phyloP scores from a whole-genome alignment of 225 moss, liverwort and hornwort species.

The Rhytidiadelphus loreus region DNA sequence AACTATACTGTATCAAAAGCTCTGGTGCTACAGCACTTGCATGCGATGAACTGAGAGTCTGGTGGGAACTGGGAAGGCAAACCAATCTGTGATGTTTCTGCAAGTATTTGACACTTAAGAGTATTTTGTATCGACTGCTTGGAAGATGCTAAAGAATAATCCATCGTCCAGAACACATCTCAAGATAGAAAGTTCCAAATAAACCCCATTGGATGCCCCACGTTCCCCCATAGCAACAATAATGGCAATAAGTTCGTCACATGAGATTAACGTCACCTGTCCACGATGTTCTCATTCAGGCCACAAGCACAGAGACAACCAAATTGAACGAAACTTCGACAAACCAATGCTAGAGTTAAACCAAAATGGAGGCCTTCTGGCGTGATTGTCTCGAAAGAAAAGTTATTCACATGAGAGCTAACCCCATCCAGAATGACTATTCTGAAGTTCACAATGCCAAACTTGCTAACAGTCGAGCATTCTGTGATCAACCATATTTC shows the following conservation, averaged over 20 bases:
- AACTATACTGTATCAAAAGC: background rate
- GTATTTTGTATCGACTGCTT: background rate
- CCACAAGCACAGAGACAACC: background rate
- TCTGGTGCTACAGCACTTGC: background rate
- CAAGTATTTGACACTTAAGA: background rate
- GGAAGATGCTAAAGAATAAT: background rate
- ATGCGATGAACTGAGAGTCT: background rate
- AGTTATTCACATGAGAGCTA: slow-evolving; percentile 19
- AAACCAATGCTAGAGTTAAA: background rate
- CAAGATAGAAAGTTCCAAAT: background rate
- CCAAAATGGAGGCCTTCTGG: background rate
- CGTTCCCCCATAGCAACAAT: background rate
- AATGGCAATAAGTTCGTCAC: background rate
- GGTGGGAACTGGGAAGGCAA: background rate
- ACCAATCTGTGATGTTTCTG: background rate
- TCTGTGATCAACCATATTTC: background rate
- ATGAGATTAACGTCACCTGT: background rate
- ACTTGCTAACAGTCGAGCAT: background rate
- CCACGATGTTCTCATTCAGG: background rate
- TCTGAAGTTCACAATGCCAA: background rate
- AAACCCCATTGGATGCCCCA: background rate
- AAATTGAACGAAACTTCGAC: background rate
- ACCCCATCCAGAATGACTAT: background rate
- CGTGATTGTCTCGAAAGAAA: slow-evolving; percentile 2
- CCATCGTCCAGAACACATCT: background rate